Conservation (phyloP, 495 filamentous ascomycete genomes). For the Lophium mytilinum region DNA sequence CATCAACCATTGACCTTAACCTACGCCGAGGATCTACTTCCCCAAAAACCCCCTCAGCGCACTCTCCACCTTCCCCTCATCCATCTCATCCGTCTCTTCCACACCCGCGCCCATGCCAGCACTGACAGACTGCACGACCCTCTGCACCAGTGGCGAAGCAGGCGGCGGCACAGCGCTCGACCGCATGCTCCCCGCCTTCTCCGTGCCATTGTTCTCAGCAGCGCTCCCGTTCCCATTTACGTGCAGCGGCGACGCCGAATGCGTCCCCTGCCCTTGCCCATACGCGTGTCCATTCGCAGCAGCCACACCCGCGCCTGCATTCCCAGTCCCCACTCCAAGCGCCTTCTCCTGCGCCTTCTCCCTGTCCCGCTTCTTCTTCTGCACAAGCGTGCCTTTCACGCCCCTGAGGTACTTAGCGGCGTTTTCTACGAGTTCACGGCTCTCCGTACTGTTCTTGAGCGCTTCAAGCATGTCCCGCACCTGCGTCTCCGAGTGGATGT, state of each 20-base stretch:
- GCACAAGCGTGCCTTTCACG: constrained; percentile 45
- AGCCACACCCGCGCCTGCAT: too few species aligned
- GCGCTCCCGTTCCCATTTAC: neutral
- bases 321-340: neutral
- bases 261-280: neutral
- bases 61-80: constrained; percentile 1
- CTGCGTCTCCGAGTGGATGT: constrained; percentile 49
- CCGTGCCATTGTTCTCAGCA: neutral
- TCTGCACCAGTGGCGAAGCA: neutral
- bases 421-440: constrained; percentile 39
- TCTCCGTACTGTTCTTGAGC: constrained; percentile 49
- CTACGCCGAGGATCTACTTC: neutral
- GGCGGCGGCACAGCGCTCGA: neutral
- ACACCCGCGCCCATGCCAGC: neutral
- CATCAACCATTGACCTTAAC: neutral
- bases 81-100: neutral
- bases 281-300: neutral
- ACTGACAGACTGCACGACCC: neutral
- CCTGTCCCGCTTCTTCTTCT: constrained; percentile 35
- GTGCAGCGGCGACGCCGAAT: neutral
- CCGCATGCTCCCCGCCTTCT: neutral
- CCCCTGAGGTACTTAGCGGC: constrained; percentile 51
- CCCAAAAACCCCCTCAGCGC: constrained; percentile 1
- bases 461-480: constrained; percentile 52
- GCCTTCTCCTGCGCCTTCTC: constrained; percentile 11